phyloP scores from a whole-genome alignment of 2,329 filamentous ascomycete genomes.

The Neonectria hederae region DNA sequence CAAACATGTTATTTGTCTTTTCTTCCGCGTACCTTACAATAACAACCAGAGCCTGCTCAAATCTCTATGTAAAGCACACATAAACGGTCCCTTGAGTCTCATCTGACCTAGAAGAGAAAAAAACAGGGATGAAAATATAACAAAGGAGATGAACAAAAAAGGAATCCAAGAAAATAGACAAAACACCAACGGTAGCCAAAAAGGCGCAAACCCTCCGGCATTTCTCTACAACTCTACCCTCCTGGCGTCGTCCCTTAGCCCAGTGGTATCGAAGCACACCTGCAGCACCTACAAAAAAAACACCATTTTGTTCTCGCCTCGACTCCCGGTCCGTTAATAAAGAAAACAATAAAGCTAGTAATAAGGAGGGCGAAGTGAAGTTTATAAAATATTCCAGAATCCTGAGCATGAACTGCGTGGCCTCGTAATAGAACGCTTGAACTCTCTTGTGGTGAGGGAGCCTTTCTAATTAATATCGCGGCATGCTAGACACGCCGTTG shows the following conservation, averaged over 20 bases:
- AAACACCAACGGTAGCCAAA: background rate
- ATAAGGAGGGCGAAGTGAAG: conserved; percentile 6
- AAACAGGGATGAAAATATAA: conserved; percentile 3
- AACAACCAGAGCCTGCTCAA: conserved; percentile 25
- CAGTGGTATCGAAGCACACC: background rate
- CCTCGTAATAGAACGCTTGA: conserved; percentile 24
- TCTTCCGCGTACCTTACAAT: conserved; percentile 11
- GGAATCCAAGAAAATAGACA: background rate
- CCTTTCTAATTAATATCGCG: conserved; percentile 26
- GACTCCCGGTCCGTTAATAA: conserved; percentile 14
- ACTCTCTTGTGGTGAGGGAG: background rate
- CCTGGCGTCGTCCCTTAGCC: background rate
- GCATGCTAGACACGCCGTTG: conserved; percentile 23
- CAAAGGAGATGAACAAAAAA: background rate
- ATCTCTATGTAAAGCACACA: conserved; percentile 5
- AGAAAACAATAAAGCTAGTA: background rate
- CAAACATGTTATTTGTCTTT: conserved; percentile 19
- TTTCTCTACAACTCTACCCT: conserved; percentile 1
- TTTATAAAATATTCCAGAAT: conserved; percentile 22
- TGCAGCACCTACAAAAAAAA: background rate
- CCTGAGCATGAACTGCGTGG: conserved; percentile 33
- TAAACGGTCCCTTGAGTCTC: background rate
- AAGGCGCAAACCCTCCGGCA: background rate
- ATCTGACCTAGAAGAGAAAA: conserved; percentile 2
- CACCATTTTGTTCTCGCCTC: conserved; percentile 7